Percentiles rank a stretch among this genome's conserved stretches.
These are phyloP conservation scores for Starmerella bombi DNA, from an alignment of 805 yeast genomes.

Conservation along the genomic window DNA sequence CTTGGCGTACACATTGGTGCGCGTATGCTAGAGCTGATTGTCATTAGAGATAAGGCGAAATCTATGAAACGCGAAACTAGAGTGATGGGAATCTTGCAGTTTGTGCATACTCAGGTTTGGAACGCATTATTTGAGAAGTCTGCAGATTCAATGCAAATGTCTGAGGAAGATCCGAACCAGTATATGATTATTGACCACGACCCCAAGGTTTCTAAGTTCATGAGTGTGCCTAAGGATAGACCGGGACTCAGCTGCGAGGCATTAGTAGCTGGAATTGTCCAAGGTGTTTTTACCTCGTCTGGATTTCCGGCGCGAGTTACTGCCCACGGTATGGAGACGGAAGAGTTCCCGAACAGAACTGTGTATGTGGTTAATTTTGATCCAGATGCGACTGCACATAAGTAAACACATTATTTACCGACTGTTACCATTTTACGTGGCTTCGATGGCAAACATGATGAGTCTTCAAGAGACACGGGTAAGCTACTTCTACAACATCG, in stretches of 20 bases:
- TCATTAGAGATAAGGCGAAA: conserved; percentile 48
- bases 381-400: no score
- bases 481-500: no score
- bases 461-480: no score
- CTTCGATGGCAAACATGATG: no score
- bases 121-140: conserved; percentile 53
- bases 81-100: conserved; percentile 55
- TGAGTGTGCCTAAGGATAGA: conserved; percentile 68
- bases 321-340: conserved; percentile 66
- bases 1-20: conserved; percentile 70
- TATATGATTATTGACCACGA: conserved; percentile 70
- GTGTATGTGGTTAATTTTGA: conserved; percentile 67
- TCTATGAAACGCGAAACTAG: conserved; percentile 53
- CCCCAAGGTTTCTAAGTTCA: conserved; percentile 58
- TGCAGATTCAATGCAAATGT: conserved; percentile 64
- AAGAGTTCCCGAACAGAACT: conserved; percentile 48
- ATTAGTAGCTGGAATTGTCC: conserved; percentile 71
- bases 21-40: conserved; percentile 52
- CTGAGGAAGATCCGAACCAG: conserved; percentile 51
- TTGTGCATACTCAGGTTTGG: conserved; percentile 65
- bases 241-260: conserved; percentile 70
- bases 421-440: no score
- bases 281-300: conserved; percentile 64
- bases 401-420: no score
- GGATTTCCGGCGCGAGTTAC: conserved; percentile 63